A percentile compares a stretch with the other conserved stretches of the same genome.
Conservation (phyloP, 23 red algal genomes). For the Gracilaria vermiculophylla region DNA sequence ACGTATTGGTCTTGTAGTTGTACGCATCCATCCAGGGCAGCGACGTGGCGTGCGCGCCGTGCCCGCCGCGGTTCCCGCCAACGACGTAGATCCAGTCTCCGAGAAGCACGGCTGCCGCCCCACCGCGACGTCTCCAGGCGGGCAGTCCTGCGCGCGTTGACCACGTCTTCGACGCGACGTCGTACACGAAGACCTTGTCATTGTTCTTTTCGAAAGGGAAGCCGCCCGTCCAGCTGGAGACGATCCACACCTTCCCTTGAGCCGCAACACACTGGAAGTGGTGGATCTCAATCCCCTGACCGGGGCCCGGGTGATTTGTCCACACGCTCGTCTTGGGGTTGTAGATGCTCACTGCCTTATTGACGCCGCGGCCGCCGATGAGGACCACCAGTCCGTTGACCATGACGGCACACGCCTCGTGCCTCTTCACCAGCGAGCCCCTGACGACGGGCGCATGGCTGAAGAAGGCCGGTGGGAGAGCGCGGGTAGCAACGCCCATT, state of each 20-base stretch:
- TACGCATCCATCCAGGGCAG: slow-evolving; percentile 78
- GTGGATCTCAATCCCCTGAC: slow-evolving; percentile 48
- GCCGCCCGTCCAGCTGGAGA: slow-evolving; percentile 62
- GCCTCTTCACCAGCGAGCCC: background rate
- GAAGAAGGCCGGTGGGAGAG: background rate
- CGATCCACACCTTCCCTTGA: slow-evolving; percentile 25
- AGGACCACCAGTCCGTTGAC: slow-evolving; percentile 59
- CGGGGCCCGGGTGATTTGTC: slow-evolving; percentile 17
- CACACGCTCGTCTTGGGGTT: slow-evolving; percentile 56
- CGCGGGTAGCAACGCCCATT: background rate
- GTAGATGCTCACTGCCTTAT: slow-evolving; percentile 44
- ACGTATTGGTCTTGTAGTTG: slow-evolving; percentile 16
- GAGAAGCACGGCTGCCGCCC: slow-evolving; percentile 36
- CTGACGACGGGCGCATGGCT: background rate
- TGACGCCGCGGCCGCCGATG: slow-evolving; percentile 56
- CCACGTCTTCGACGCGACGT: slow-evolving; percentile 29
- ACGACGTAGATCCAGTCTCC: slow-evolving; percentile 60
- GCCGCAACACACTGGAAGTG: slow-evolving; percentile 63
- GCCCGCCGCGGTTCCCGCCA: slow-evolving; percentile 67
- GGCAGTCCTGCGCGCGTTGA: slow-evolving; percentile 32
- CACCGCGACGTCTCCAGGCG: slow-evolving; percentile 19
- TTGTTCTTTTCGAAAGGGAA: slow-evolving; percentile 59
- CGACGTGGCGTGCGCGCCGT: slow-evolving; percentile 58
- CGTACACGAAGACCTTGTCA: slow-evolving; percentile 53
- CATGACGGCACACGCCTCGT: slow-evolving; percentile 59